Percentiles rank a stretch among this genome's conserved stretches.
Conservation (phyloP, 202 grass and related monocot species). For the Musa balbisiana region DNA sequence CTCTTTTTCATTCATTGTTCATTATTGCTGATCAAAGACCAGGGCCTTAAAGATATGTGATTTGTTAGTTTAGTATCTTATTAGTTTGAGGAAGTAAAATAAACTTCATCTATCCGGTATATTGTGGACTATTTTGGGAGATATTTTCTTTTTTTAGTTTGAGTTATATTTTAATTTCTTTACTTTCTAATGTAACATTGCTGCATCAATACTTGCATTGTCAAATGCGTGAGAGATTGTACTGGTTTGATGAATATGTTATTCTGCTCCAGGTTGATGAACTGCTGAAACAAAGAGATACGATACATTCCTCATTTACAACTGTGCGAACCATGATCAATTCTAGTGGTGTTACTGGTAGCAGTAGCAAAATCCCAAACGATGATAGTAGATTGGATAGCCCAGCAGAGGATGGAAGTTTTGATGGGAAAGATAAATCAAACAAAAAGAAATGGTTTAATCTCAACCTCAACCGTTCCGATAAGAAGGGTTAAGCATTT, state of each 20-base stretch:
- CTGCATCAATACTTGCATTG: no score
- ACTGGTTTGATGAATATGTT: not conserved
- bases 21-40: no score
- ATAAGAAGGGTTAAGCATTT: conserved; percentile 4
- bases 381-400: conserved; percentile 34
- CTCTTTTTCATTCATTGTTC: not conserved
- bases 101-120: no score
- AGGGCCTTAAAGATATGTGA: no score
- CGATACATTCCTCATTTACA: conserved; percentile 79
- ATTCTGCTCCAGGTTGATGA: conserved; percentile 64
- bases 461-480: conserved; percentile 14
- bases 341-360: conserved; percentile 28
- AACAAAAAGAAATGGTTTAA: conserved; percentile 12
- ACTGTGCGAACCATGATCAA: conserved; percentile 57
- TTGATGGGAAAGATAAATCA: conserved; percentile 11
- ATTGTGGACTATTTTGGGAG: no score
- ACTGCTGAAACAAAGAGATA: conserved; percentile 82
- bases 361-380: conserved; percentile 43
- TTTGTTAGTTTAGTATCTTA: no score
- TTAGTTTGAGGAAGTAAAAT: no score
- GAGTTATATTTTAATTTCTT: no score
- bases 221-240: not conserved
- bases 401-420: not conserved
- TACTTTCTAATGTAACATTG: no score
- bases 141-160: no score